These are phyloP conservation scores for Malus hybrid DNA, from an alignment of 331 rosid genomes.

Conservation along the genomic window DNA sequence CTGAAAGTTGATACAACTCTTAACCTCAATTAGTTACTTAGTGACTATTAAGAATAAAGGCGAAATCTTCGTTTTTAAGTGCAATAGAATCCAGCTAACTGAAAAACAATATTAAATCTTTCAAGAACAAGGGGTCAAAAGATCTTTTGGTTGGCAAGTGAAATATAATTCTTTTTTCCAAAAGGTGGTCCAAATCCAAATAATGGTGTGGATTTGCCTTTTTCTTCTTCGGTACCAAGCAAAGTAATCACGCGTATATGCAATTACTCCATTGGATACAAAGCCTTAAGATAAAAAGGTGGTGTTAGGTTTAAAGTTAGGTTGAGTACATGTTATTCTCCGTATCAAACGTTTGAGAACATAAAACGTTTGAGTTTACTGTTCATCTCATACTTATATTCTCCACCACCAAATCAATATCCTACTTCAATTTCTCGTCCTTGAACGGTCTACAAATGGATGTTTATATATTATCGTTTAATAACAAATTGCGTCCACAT, in stretches of 20 bases:
- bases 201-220: slow-evolving; percentile 1
- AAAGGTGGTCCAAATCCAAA: slow-evolving; percentile 11
- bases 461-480: not conserved
- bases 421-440: not conserved
- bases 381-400: not conserved
- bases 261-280: not conserved
- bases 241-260: not conserved
- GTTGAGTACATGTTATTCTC: not conserved
- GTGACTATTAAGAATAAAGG: not conserved
- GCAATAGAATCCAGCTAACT: not conserved
- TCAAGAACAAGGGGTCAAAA: not conserved
- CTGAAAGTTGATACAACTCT: not conserved
- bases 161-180: not conserved
- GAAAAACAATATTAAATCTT: not conserved
- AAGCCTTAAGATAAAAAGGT: not conserved
- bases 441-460: not conserved
- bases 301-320: not conserved
- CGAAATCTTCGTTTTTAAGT: not conserved
- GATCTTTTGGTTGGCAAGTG: not conserved
- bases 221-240: not conserved
- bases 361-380: rapidly evolving
- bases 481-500: not conserved
- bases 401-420: not conserved
- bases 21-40: not conserved
- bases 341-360: too few species aligned